Conservation (phyloP, 192 early-diverging fungal genomes). For the Podila epigama region DNA sequence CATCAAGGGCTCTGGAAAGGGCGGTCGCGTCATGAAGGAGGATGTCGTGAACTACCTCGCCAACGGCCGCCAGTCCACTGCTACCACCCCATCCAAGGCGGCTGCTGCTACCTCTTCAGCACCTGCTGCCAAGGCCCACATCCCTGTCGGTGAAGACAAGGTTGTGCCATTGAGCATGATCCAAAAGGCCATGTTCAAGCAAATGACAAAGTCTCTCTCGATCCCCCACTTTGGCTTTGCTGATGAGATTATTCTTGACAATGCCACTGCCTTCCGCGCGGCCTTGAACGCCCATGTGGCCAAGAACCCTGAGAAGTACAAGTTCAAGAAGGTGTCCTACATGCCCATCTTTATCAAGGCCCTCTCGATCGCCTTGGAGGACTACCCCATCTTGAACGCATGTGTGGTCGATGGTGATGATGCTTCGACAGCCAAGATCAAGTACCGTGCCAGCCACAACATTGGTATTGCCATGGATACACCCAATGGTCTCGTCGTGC, state of each 20-base stretch:
- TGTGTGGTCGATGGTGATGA: slow-evolving; percentile 58
- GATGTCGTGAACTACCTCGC: slow-evolving; percentile 75
- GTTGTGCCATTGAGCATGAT: slow-evolving; percentile 77
- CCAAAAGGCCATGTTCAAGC: slow-evolving; percentile 97
- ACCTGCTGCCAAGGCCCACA: slow-evolving; percentile 20
- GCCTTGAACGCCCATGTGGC: slow-evolving; percentile 72
- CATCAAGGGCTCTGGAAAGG: slow-evolving; percentile 84
- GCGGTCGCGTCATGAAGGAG: slow-evolving; percentile 90
- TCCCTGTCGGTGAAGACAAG: slow-evolving; percentile 59
- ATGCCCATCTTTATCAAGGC: slow-evolving; percentile 98
- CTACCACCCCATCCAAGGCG: slow-evolving; percentile 25
- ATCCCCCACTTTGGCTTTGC: slow-evolving; percentile 97
- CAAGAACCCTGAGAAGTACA: slow-evolving; percentile 51
- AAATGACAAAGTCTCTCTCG: slow-evolving; percentile 89
- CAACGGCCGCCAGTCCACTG: slow-evolving; percentile 37
- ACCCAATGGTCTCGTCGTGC: slow-evolving; percentile 90
- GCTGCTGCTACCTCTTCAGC: slow-evolving; percentile 28
- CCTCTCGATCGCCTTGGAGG: slow-evolving; percentile 76
- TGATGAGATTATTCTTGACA: slow-evolving; percentile 87
- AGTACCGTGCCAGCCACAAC: slow-evolving; percentile 85
- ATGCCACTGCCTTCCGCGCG: slow-evolving; percentile 65
- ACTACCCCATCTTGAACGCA: slow-evolving; percentile 91
- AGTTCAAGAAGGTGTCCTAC: slow-evolving; percentile 82
- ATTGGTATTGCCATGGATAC: slow-evolving; percentile 98
- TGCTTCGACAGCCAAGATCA: slow-evolving; percentile 61